phyloP scores from a whole-genome alignment of 2,329 filamentous ascomycete genomes.

The Microthyrium microscopicum region DNA sequence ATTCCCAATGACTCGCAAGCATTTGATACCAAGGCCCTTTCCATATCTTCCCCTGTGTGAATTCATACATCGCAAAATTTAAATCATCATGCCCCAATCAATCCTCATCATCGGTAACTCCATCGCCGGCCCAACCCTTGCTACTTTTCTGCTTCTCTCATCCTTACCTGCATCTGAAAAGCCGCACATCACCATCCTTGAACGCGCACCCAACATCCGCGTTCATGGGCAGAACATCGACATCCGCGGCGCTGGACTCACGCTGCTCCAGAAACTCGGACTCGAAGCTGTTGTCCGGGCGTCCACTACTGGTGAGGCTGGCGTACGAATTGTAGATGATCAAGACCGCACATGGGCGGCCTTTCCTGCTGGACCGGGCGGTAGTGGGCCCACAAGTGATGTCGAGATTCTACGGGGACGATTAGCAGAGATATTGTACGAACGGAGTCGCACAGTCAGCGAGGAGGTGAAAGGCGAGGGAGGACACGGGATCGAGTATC shows the following conservation, averaged over 20 bases:
- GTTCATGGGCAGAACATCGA: slow-evolving; percentile 29
- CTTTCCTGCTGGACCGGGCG: slow-evolving; percentile 15
- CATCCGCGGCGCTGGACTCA: slow-evolving; percentile 25
- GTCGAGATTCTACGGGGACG: slow-evolving; percentile 19
- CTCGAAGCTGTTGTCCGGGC: slow-evolving; percentile 21
- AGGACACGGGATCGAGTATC: slow-evolving; percentile 10
- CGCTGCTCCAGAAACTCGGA: slow-evolving; percentile 25
- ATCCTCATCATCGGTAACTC: slow-evolving; percentile 23
- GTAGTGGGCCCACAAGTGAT: slow-evolving; percentile 15
- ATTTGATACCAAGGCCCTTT: too few relatives aligned
- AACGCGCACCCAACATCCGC: slow-evolving; percentile 23
- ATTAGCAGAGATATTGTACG: slow-evolving; percentile 18
- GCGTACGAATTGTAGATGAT: slow-evolving; percentile 21
- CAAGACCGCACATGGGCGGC: not conserved
- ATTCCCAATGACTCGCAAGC: too few relatives aligned
- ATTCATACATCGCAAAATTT: too few relatives aligned
- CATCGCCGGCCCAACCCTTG: slow-evolving; percentile 22
- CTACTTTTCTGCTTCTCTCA: slow-evolving; percentile 18
- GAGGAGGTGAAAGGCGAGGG: slow-evolving; percentile 1
- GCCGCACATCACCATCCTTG: slow-evolving; percentile 26
- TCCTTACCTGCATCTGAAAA: too few relatives aligned
- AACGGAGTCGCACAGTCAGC: slow-evolving; percentile 11
- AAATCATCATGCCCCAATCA: too few relatives aligned
- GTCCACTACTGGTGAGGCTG: slow-evolving; percentile 23
- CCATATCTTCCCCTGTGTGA: too few relatives aligned